Evolutionary conservation across 768 basidiomycete species (phyloP).

Genomic region (Pulveroboletus ravenelii): DNA sequence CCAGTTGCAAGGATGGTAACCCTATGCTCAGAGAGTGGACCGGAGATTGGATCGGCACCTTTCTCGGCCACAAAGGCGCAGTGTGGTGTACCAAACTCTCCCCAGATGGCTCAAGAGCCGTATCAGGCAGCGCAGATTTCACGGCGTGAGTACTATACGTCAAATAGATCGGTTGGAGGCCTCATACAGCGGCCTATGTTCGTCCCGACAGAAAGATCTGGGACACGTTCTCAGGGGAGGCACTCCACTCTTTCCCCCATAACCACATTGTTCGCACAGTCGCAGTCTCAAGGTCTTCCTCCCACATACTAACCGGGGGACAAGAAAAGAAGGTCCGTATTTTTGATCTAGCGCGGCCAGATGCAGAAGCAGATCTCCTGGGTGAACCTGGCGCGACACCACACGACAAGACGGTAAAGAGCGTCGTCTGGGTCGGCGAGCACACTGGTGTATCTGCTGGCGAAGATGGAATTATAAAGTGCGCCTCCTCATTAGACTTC

Average conservation of each 20-base stretch:
- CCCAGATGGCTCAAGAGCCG: conserved; percentile 78
- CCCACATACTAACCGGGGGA: conserved; percentile 82
- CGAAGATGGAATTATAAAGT: conserved; percentile 92
- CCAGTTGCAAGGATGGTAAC: conserved; percentile 98
- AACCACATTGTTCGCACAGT: conserved; percentile 98
- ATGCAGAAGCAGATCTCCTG: conserved; percentile 83
- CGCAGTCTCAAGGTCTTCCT: conserved; percentile 68
- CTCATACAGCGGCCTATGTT: conserved; percentile 4
- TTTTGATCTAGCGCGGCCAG: conserved; percentile 83
- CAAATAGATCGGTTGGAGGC: neutral
- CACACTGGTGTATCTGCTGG: conserved; percentile 84
- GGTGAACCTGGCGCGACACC: conserved; percentile 54
- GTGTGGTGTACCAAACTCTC: conserved; percentile 97
- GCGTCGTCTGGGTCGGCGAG: conserved; percentile 90
- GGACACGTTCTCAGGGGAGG: conserved; percentile 88
- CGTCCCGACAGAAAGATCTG: conserved; percentile 73
- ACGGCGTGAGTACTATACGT: conserved; percentile 67
- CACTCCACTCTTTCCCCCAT: conserved; percentile 93
- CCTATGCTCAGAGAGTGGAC: conserved; percentile 97
- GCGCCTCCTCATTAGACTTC: conserved; percentile 5
- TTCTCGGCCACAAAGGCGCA: conserved; percentile 87
- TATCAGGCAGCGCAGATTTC: conserved; percentile 93
- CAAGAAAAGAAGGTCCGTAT: conserved; percentile 97
- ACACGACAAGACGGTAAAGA: conserved; percentile 88
- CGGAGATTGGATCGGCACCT: conserved; percentile 97